Conservation (phyloP, 441 rosid species). For the Populus hybrid region DNA sequence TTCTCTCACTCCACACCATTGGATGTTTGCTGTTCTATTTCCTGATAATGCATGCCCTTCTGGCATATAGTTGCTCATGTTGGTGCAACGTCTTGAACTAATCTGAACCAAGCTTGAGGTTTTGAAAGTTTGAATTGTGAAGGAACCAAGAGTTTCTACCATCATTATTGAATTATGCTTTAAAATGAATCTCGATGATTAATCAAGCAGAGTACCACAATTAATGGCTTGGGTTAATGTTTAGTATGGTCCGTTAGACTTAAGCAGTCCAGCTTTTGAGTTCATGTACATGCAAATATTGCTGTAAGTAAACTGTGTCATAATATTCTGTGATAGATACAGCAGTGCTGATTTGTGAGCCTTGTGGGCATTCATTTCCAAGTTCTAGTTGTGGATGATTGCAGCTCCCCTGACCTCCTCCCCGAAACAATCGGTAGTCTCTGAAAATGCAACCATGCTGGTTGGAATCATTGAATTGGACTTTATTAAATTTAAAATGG, state of each 20-base stretch:
- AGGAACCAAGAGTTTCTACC: background rate
- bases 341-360: background rate
- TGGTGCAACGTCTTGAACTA: background rate
- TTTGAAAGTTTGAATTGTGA: background rate
- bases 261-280: background rate
- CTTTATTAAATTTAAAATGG: background rate
- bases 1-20: background rate
- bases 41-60: background rate
- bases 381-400: background rate
- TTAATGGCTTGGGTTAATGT: background rate
- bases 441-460: background rate
- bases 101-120: background rate
- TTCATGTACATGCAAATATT: background rate
- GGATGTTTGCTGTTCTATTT: background rate
- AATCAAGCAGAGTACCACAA: too few species aligned
- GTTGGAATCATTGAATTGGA: background rate
- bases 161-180: background rate
- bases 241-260: too few species aligned
- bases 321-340: background rate
- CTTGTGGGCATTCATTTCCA: slow-evolving; percentile 1
- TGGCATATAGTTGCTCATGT: background rate
- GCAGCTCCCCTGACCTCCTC: background rate
- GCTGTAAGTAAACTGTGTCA: background rate
- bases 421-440: background rate
- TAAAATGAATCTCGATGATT: too few species aligned